These are phyloP conservation scores for Nitzschia sp. DNA, from an alignment of 108 stramenopile species.

Conservation along the genomic window DNA sequence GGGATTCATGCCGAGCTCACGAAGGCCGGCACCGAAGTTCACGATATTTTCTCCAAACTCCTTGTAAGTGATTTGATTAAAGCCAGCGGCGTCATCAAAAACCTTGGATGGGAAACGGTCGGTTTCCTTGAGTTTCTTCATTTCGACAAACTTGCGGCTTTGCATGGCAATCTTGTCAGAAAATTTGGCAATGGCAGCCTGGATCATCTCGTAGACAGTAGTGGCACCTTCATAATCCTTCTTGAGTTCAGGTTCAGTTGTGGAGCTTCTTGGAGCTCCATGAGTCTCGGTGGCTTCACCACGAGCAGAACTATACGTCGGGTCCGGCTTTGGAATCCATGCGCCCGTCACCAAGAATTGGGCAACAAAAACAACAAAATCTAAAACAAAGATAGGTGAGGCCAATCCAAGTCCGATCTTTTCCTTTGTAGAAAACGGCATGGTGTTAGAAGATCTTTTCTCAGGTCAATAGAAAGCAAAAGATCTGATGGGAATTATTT, in stretches of 20 bases:
- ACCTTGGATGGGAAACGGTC: constrained; percentile 22
- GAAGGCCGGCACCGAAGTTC: constrained; percentile 32
- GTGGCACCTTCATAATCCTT: background rate
- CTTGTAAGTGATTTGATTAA: constrained; percentile 22
- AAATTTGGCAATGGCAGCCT: constrained; percentile 9
- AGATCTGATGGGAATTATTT: too few relatives aligned
- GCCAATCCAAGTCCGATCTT: constrained; percentile 2
- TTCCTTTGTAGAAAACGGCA: background rate
- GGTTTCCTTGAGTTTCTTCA: constrained; percentile 24
- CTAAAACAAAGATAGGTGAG: constrained; percentile 12
- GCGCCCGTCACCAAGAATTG: background rate
- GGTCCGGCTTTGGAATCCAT: background rate
- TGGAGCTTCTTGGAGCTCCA: constrained; percentile 11
- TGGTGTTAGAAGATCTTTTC: background rate
- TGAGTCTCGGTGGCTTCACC: constrained; percentile 17
- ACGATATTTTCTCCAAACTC: constrained; percentile 13
- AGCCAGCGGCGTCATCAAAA: constrained; percentile 12
- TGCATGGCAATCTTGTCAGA: constrained; percentile 13
- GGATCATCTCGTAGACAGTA: constrained; percentile 27
- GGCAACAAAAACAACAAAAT: constrained; percentile 1
- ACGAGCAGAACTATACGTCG: constrained; percentile 5
- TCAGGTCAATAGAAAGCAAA: too few relatives aligned
- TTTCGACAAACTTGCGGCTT: constrained; percentile 19
- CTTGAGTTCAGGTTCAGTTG: background rate
- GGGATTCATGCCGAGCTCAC: constrained; percentile 26